Conservation (phyloP, 2,329 filamentous ascomycete species). For the Sporothrix euskadiensis region DNA sequence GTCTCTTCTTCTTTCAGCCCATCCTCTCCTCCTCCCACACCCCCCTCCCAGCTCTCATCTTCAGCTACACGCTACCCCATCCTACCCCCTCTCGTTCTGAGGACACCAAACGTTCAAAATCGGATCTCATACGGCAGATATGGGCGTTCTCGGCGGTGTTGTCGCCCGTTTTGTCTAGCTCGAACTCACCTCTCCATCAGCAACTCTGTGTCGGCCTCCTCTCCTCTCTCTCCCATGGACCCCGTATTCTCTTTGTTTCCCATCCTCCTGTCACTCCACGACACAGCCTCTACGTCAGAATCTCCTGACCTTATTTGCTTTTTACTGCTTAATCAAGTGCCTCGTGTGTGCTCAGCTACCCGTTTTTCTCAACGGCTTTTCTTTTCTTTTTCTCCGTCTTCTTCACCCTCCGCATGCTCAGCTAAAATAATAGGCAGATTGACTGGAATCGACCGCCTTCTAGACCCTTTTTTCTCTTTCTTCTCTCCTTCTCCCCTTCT, state of each 20-base stretch:
- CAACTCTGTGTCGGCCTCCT: neutral
- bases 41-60: neutral
- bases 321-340: neutral
- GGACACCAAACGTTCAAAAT: neutral
- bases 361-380: neutral
- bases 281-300: neutral
- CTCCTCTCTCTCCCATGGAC: neutral
- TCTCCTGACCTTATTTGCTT: slow-evolving; percentile 12
- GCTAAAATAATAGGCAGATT: neutral
- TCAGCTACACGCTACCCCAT: neutral
- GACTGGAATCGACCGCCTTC: neutral
- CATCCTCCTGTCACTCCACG: neutral
- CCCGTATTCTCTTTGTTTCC: neutral
- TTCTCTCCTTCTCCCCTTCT: neutral
- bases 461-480: neutral
- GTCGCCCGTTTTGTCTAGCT: neutral
- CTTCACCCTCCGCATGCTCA: neutral
- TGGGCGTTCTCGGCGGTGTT: neutral
- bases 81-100: neutral
- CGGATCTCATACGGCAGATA: neutral
- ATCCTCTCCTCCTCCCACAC: neutral
- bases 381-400: neutral
- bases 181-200: neutral
- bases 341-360: neutral
- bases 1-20: neutral